Base-by-base conservation (phyloP, 768 basidiomycete genomes). In the Amanita pallidorosea region DNA sequence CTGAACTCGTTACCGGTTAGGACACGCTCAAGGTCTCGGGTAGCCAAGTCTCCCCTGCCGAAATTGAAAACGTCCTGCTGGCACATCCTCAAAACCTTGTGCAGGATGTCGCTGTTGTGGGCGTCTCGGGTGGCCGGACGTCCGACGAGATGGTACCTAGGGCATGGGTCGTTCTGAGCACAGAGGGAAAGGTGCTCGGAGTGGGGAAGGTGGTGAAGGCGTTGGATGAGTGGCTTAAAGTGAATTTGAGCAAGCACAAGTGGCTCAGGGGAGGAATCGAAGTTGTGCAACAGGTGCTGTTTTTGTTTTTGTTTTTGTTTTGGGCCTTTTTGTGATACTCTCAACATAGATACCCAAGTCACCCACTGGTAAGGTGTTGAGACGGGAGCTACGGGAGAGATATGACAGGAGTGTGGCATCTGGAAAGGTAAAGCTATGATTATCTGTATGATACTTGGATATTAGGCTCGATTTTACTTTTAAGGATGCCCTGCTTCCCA, bases 1-100 rank as follows among this genome's bases (percentile, higher is more conserved):
- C 9, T 33, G 29, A 18, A 15, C 12, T n/a, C 7, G n/a, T 11
- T 18, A n/a, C 11, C 25, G 43, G 27, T 20, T 45, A 87, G 81
- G 88, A 90, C 58, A 88, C 80, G 0, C 70, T 91, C 18, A 91
- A 91, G 60, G 74, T 91, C 2, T 87, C 85, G 0, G 88, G 88
- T 3, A 70, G 70, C 45, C 88, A 90, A 63, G 88, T 90, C 0
- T 87, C 88, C 0, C 88, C 88, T 0, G 73, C 76, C 15, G 88
- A 91, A 60, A 83, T 90, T 47, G 88, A 90, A 60, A 70, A 78
- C 23, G 74, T 72, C 20, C 66, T 90, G 2, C 70, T 81, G 17
- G 70, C 69, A 0, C 78, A 89, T 35, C 83, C 86, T 0, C 72
- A 73, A 7, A 67, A 67, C 15, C 70, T 88, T 43, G 75, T 89